phyloP scores from a whole-genome alignment of 2,329 filamentous ascomycete genomes.

The Trichoderma sp. region DNA sequence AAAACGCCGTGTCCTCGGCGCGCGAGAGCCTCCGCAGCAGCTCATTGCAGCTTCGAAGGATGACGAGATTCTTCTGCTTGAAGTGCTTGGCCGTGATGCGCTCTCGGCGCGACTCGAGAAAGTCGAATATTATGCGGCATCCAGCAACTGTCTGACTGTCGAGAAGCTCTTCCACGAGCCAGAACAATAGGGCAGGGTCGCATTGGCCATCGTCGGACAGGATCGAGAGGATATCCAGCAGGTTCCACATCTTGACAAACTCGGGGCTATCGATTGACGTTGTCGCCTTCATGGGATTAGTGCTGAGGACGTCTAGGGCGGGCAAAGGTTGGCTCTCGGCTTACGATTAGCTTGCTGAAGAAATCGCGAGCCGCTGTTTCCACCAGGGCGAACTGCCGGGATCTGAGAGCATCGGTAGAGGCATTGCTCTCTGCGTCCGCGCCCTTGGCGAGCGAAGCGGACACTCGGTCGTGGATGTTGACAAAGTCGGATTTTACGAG shows the following conservation, averaged over 20 bases:
- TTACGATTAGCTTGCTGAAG: conserved; percentile 78
- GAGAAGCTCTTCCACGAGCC: conserved; percentile 90
- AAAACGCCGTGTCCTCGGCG: conserved; percentile 96
- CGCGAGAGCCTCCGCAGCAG: conserved; percentile 89
- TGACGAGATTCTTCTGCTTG: conserved; percentile 81
- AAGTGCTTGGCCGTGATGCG: conserved; percentile 80
- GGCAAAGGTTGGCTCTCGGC: conserved; percentile 36
- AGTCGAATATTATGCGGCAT: conserved; percentile 90
- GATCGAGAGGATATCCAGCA: conserved; percentile 87
- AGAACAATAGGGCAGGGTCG: conserved; percentile 81
- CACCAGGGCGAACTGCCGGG: conserved; percentile 67
- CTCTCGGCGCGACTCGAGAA: conserved; percentile 89
- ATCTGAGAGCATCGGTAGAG: conserved; percentile 44
- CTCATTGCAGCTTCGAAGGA: conserved; percentile 94
- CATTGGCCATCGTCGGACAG: conserved; percentile 78
- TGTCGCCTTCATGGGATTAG: conserved; percentile 60
- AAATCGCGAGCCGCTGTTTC: conserved; percentile 82
- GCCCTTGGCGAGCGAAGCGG: conserved; percentile 39
- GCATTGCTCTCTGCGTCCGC: conserved; percentile 38
- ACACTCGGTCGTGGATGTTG: conserved; percentile 51
- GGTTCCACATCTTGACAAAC: conserved; percentile 87
- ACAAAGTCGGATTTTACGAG: conserved; percentile 70
- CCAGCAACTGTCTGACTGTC: conserved; percentile 95
- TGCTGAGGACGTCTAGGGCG: conserved; percentile 30
- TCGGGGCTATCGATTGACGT: conserved; percentile 74